These are phyloP conservation scores for Leishmania major DNA, from an alignment of 208 protist species.

Conservation along the genomic window DNA sequence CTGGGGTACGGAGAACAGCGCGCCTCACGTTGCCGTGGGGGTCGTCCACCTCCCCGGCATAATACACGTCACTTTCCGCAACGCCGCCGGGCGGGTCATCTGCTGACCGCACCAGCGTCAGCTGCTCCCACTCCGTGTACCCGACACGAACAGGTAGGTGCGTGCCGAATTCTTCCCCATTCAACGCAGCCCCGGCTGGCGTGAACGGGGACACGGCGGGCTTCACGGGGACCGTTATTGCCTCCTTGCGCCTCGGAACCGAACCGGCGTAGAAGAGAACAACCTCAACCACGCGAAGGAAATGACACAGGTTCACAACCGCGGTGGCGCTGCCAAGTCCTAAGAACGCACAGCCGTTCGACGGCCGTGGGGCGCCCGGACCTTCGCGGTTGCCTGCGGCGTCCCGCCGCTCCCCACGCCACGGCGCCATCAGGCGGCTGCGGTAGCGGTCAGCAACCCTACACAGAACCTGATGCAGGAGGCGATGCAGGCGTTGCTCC, in stretches of 20 bases:
- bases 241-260: neutral
- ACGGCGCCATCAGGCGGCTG: slow-evolving; percentile 23
- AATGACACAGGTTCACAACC: slow-evolving; percentile 53
- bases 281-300: slow-evolving; percentile 66
- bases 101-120: slow-evolving; percentile 25
- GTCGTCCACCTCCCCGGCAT: slow-evolving; percentile 22
- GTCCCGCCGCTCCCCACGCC: neutral
- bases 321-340: slow-evolving; percentile 45
- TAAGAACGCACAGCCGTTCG: neutral
- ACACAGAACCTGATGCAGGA: slow-evolving; percentile 60
- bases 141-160: slow-evolving; percentile 12
- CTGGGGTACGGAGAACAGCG: slow-evolving; percentile 44
- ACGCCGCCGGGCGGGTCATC: neutral
- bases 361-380: neutral
- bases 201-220: slow-evolving; percentile 3
- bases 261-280: slow-evolving; percentile 70
- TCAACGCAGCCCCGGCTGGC: neutral
- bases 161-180: slow-evolving; percentile 6
- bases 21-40: slow-evolving; percentile 31
- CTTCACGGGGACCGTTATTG: neutral
- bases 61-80: slow-evolving; percentile 11
- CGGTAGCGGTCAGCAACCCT: slow-evolving; percentile 63
- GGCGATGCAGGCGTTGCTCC: slow-evolving; percentile 33
- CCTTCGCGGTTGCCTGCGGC: neutral
- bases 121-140: slow-evolving; percentile 66